phyloP scores from a whole-genome alignment of 2,329 filamentous ascomycete genomes.

The Albophoma yamanashiensis region DNA sequence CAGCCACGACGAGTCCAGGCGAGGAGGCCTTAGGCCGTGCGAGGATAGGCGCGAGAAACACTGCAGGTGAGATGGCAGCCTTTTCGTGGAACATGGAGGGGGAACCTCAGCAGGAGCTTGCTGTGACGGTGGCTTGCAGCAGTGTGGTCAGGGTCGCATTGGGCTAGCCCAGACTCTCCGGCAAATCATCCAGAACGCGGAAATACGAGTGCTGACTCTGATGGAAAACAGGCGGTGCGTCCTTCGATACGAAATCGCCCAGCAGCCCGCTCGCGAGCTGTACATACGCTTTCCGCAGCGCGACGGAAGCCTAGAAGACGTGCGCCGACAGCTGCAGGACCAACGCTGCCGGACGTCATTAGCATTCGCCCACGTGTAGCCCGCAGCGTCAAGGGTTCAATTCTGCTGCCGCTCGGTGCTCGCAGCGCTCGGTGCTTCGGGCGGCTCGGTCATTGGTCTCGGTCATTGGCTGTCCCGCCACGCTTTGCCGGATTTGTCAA shows the following conservation, averaged over 20 bases:
- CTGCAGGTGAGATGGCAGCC: not conserved
- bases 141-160: not conserved
- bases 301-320: not conserved
- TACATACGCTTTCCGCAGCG: not conserved
- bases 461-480: conserved; percentile 9
- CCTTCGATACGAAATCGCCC: not conserved
- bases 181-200: not conserved
- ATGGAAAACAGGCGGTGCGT: not conserved
- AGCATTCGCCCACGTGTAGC: not conserved
- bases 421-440: conserved; percentile 11
- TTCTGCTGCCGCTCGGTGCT: conserved; percentile 3
- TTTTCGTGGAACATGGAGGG: not conserved
- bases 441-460: conserved; percentile 14
- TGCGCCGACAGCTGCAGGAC: not conserved
- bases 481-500: not conserved
- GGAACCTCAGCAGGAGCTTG: not conserved
- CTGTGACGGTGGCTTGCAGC: conserved; percentile 1
- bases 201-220: not conserved
- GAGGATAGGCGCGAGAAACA: not conserved
- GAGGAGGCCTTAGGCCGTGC: not conserved
- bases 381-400: not conserved
- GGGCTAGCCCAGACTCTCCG: not conserved
- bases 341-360: not conserved
- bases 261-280: not conserved
- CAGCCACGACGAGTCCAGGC: not conserved